Evolutionary conservation across 345 rosid species (phyloP), one percentile per base, ranked within the genome.

Genomic region (Lumnitzera littorea): DNA sequence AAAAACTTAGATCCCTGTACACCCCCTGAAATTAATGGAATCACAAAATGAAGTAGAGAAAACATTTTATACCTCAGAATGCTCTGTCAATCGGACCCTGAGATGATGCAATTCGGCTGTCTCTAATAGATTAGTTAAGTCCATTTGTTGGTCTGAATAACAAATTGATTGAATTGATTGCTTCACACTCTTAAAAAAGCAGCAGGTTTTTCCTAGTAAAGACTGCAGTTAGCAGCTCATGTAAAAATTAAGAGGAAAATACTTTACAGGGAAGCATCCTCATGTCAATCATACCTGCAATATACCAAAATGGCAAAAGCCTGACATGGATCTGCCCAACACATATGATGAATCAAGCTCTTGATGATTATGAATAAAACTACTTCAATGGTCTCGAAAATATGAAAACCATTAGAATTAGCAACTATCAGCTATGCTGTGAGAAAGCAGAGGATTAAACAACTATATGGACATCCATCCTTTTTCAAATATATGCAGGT

Each of bases 281-380:
- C 47, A 54, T 48, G 67, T 16, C 48, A 13, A 62, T 50, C 72
- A 58, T 76, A 90, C 97, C 97, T 65, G 87, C 77, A 65, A 74
- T 80, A 82, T 75, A 85, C 89, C 82, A 79, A 59, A 80, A 57
- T 0, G 97, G 97, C 75, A 83, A 67, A 59, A 87, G 80, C 70
- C 79, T 57, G 63, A 66, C 61, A 27, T 76, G 90, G 53, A 90
- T 80, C 95, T 90, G 82, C 55, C 51, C 61, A 60, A 62, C 63
- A 70, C 25, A 48, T 68, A 70, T 9, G 52, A 51, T 36, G 11
- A 1, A 36, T 36, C 43, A 36, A 9, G 11, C 43, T 36, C 43
- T 36, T 36, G 43, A 36, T 36, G 10, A 5, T 36, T 4, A 9
- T 36, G 24, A 65, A 60, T 51, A 24, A 57, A 46, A 31, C 55